phyloP scores from a whole-genome alignment of 192 early-diverging fungal genomes.

The Mortierella antarctica region DNA sequence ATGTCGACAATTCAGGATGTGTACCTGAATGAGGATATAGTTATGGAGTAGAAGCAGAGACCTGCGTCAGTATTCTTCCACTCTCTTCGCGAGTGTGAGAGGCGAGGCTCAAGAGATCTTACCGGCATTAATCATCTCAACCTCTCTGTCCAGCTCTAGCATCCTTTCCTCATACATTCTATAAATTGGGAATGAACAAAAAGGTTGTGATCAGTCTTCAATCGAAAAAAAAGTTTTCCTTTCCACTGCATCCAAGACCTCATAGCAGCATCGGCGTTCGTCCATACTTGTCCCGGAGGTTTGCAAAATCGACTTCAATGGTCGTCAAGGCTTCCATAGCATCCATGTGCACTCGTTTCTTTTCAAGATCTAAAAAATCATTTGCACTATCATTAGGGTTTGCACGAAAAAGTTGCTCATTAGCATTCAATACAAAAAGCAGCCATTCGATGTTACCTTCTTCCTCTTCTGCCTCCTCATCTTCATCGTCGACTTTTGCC shows the following conservation, averaged over 20 bases:
- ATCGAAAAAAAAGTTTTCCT: neutral
- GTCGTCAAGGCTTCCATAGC: slow-evolving; percentile 60
- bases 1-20: slow-evolving; percentile 61
- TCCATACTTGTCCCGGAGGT: slow-evolving; percentile 63
- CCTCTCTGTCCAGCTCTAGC: slow-evolving; percentile 62
- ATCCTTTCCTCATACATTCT: slow-evolving; percentile 69
- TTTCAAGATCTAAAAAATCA: slow-evolving; percentile 53
- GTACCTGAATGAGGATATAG: slow-evolving; percentile 43
- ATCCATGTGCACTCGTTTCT: slow-evolving; percentile 57
- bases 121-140: slow-evolving; percentile 64
- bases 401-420: neutral
- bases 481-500: slow-evolving; percentile 12
- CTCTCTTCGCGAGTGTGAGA: neutral
- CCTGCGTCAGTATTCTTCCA: neutral
- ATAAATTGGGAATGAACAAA: neutral
- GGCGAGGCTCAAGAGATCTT: neutral
- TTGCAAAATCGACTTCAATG: slow-evolving; percentile 68
- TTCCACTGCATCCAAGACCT: neutral
- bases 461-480: slow-evolving; percentile 33
- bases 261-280: neutral
- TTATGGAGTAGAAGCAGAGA: neutral
- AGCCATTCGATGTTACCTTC: slow-evolving; percentile 8
- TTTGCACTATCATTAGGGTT: neutral
- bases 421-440: neutral
- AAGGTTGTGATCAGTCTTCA: no score